phyloP scores from a whole-genome alignment of 2,329 filamentous ascomycete genomes.

The Phyllosticta capitalensis region DNA sequence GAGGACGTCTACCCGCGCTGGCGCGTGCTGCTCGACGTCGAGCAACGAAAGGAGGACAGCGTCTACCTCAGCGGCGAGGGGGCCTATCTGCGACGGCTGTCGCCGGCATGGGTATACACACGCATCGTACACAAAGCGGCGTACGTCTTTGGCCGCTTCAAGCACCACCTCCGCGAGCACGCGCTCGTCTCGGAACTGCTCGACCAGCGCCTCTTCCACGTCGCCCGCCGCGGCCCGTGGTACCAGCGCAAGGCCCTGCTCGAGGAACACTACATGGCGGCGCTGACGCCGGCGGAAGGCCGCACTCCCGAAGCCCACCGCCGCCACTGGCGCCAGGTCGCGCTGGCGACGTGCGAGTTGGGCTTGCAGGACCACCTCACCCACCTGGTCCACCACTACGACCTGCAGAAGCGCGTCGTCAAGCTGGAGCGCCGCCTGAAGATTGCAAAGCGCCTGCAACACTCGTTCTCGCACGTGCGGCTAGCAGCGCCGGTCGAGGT shows the following conservation, averaged over 20 bases:
- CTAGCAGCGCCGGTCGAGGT: conserved; percentile 68
- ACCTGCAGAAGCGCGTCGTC: conserved; percentile 83
- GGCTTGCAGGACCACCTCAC: conserved; percentile 82
- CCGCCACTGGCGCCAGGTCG: conserved; percentile 71
- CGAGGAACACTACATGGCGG: conserved; percentile 90
- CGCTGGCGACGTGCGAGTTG: conserved; percentile 71
- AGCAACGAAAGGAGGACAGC: conserved; percentile 65
- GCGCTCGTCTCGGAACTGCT: conserved; percentile 65
- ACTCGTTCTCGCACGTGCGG: conserved; percentile 82
- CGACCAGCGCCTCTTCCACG: conserved; percentile 72
- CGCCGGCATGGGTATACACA: conserved; percentile 86
- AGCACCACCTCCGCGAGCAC: conserved; percentile 70
- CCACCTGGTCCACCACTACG: conserved; percentile 87
- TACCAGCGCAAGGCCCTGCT: conserved; percentile 90
- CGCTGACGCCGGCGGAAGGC: conserved; percentile 41
- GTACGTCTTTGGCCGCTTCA: conserved; percentile 62
- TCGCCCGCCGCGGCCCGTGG: conserved; percentile 78
- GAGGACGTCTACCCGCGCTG: conserved; percentile 72
- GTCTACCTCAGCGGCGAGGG: conserved; percentile 77
- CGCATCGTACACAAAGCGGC: conserved; percentile 84
- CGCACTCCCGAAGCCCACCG: conserved; percentile 54
- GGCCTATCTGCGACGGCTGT: conserved; percentile 80
- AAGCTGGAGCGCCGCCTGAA: conserved; percentile 82
- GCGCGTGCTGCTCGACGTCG: conserved; percentile 61
- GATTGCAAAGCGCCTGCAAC: conserved; percentile 74